A percentile compares a stretch with the other conserved stretches of the same genome.
phyloP scores from a whole-genome alignment of 164 flowering plant species.

The Umbilicus rupestris region DNA sequence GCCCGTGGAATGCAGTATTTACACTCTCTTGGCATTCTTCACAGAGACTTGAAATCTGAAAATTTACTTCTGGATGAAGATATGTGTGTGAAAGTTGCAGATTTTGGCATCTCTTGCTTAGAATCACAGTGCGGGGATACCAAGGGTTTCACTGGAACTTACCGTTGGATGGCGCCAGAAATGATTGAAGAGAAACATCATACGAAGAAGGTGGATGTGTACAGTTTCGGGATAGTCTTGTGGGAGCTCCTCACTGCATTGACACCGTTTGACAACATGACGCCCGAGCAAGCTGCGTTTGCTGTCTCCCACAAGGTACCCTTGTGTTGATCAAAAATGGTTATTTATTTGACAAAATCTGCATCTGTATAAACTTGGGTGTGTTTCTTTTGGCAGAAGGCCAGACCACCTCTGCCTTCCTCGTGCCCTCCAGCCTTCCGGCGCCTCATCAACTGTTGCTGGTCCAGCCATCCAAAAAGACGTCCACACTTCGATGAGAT shows the following conservation, averaged over 20 bases:
- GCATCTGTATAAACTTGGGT: background rate
- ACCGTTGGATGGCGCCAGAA: conserved; percentile 99
- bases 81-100: conserved; percentile 86
- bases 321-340: too few species aligned
- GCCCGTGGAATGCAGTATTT: conserved; percentile 90
- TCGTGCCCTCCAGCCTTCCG: conserved; percentile 53
- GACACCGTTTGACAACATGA: conserved; percentile 88
- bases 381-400: conserved; percentile 51
- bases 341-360: too few species aligned
- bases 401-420: conserved; percentile 74
- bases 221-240: conserved; percentile 86
- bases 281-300: conserved; percentile 97
- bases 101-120: conserved; percentile 91
- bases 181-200: conserved; percentile 85
- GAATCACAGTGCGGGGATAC: conserved; percentile 79
- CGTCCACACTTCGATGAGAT: conserved; percentile 86
- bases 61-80: conserved; percentile 77
- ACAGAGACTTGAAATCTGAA: conserved; percentile 92
- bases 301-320: conserved; percentile 97
- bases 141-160: conserved; percentile 85
- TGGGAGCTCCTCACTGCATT: conserved; percentile 93
- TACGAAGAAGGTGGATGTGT: conserved; percentile 89
- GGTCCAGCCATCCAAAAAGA: conserved; percentile 74
- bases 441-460: conserved; percentile 64
- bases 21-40: conserved; percentile 81